Conservation (phyloP, 1,284 basidiomycete species). For the Bondarzewia mesenterica region DNA sequence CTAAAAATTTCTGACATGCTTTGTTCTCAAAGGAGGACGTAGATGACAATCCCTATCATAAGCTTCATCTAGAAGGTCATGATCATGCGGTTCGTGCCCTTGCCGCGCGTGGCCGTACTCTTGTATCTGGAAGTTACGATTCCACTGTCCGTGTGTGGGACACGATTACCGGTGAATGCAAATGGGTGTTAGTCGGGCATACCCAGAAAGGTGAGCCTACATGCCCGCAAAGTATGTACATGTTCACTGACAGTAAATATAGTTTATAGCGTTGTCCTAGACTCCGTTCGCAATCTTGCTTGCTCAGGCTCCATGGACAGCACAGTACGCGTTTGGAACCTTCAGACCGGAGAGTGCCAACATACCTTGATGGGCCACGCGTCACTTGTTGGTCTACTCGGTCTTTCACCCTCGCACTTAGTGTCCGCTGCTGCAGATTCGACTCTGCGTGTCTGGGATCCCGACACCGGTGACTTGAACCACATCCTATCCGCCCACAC, state of each 20-base stretch:
- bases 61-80: constrained; percentile 79
- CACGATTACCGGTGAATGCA: constrained; percentile 79
- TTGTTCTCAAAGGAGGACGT: constrained; percentile 48
- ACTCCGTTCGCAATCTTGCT: constrained; percentile 77
- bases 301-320: constrained; percentile 96
- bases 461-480: constrained; percentile 68
- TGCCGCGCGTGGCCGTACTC: constrained; percentile 81
- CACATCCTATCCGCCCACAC: constrained; percentile 83
- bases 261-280: constrained; percentile 91
- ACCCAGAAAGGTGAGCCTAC: constrained; percentile 73
- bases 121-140: constrained; percentile 95
- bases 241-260: constrained; percentile 3
- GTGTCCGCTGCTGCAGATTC: constrained; percentile 94
- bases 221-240: constrained; percentile 1
- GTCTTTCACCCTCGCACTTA: constrained; percentile 79
- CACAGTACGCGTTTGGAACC: constrained; percentile 88
- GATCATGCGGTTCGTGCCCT: constrained; percentile 87
- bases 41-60: constrained; percentile 86
- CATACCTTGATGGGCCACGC: constrained; percentile 82
- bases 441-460: constrained; percentile 89
- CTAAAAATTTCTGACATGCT: background rate
- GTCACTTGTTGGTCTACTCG: constrained; percentile 81
- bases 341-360: constrained; percentile 71
- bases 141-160: constrained; percentile 93
- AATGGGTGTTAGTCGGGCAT: constrained; percentile 78